Base-by-base conservation (phyloP, 129 eudicot species). In the Saussurea involucrata region DNA sequence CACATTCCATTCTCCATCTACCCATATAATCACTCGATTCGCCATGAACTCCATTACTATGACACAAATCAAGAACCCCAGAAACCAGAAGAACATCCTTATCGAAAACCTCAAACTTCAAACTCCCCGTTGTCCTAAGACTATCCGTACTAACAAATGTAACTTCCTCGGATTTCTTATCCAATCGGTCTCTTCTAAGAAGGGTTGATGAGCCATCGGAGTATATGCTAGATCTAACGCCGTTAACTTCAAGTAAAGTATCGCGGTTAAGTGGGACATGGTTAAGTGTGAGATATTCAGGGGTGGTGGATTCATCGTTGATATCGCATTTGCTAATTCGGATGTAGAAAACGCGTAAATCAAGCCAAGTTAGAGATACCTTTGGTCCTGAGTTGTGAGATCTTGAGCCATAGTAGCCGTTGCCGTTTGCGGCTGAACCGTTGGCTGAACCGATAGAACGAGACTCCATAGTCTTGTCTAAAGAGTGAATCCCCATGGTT, bases 91-190 rank as follows among this genome's bases (percentile, higher is more conserved):
- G 84, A 55, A 80, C 83, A 32, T 89, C 91, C 61, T 85, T 83
- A 76, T 87, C 83, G 11, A 87, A 87, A 40, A 93, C 98, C 89
- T 93, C 97, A 64, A 90, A 93, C 71, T 85, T 93, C 58, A 87
- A 80, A 74, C 92, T 88, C 31, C 98, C 96, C 27, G 95, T 86
- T 66, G 88, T 71, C 74, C 92, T 86, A 57, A 87, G 71, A 82
- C 90, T 90, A 70, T 93, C 91, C 0, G 98, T 93, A 80, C 88
- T 88, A 37, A 93, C 96, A 53, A 87, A 93, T 17, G 98, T 93
- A 40, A 86, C 90, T 75, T 88, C 97, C 78, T 91, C 97, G 9
- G 93, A 93, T 71, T 88, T 88, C 88, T 79, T 91, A 28, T 93
- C 97, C 36, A 90, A 69, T 42, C 98, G 75, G 64, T 93, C 92